phyloP scores from a whole-genome alignment of 2,329 filamentous ascomycete genomes.

The Talaromyces amestolkiae region DNA sequence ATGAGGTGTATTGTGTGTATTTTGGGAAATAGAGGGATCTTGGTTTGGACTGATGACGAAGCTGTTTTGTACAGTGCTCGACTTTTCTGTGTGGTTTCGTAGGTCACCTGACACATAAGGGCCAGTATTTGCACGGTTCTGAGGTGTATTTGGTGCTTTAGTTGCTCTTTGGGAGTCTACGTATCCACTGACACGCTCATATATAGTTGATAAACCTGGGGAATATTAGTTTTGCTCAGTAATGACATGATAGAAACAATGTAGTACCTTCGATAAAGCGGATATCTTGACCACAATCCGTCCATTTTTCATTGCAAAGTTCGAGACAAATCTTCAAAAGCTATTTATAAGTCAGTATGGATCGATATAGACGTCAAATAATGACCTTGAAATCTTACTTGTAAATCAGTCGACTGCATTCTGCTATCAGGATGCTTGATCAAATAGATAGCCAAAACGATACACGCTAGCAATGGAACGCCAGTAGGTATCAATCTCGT shows the following conservation, averaged over 20 bases:
- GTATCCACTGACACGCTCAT: slow-evolving; percentile 8
- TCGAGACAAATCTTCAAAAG: slow-evolving; percentile 13
- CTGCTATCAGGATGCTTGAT: slow-evolving; percentile 15
- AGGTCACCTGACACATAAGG: neutral
- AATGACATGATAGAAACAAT: neutral
- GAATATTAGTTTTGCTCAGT: neutral
- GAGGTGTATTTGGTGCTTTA: slow-evolving; percentile 5
- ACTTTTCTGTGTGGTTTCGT: neutral
- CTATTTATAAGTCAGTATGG: neutral
- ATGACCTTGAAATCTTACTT: neutral
- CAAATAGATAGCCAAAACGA: slow-evolving; percentile 14
- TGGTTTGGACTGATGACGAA: neutral
- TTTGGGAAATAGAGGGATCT: neutral
- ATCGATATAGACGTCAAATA: neutral
- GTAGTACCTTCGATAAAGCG: slow-evolving; percentile 15
- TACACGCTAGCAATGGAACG: slow-evolving; percentile 13
- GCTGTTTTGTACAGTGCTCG: neutral
- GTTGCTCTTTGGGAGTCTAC: neutral
- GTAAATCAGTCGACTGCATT: slow-evolving; percentile 11
- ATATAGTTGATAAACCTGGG: slow-evolving; percentile 4
- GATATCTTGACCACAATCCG: slow-evolving; percentile 10
- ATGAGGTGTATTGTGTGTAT: neutral
- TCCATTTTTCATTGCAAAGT: slow-evolving; percentile 15
- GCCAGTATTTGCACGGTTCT: neutral
- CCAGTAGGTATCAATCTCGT: slow-evolving; percentile 12